Evolutionary conservation across 176 grass and related monocot genomes (phyloP), one percentile per base, ranked within the genome.

Genomic region (Tuctoria greenei): DNA sequence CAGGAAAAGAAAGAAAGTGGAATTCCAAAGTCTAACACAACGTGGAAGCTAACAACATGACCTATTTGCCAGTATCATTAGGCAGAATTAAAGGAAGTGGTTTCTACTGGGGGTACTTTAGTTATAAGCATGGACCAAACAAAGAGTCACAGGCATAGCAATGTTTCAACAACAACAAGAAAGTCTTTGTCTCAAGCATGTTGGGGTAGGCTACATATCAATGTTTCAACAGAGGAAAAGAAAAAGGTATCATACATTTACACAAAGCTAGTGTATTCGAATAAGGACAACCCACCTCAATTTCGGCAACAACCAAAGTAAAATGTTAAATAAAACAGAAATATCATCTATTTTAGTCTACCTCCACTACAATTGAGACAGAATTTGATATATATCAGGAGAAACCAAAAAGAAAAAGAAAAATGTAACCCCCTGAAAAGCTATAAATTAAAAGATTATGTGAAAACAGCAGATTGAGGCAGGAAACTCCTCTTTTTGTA

Each of bases 1-100:
- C 37, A 12, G 10, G 10, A 4, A 35, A 77, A 55, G 35, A 43
- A n/a, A 37, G 43, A 35, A 26, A 36, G 41, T 15, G 8, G 7
- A 16, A 45, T n/a, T 63, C 43, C 54, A 75, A 18, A 69, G 55
- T n/a, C 13, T 86, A 44, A 70, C 61, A 39, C 9, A 36, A 4
- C 28, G 24, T 23, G 34, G 37, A 34, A 80, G 36, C 35, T 57
- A 75, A 57, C 64, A 81, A 38, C 6, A 44, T 55, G 42, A 66
- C 43, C n/a, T 1, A 60, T 61, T 35, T 80, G 62, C 25, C 51
- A 15, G 20, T 42, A 79, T 42, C 28, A 59, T 15, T 26, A 81
- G 38, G 15, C 27, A 12, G 50, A 34, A 41, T 47, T 61, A 46
- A 75, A 25, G 15, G 56, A 72, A 37, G 55, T 64, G 69, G 44